These are phyloP conservation scores for Isabelozyma pseudorhagii DNA, from an alignment of 805 yeast species.

Conservation along the genomic window DNA sequence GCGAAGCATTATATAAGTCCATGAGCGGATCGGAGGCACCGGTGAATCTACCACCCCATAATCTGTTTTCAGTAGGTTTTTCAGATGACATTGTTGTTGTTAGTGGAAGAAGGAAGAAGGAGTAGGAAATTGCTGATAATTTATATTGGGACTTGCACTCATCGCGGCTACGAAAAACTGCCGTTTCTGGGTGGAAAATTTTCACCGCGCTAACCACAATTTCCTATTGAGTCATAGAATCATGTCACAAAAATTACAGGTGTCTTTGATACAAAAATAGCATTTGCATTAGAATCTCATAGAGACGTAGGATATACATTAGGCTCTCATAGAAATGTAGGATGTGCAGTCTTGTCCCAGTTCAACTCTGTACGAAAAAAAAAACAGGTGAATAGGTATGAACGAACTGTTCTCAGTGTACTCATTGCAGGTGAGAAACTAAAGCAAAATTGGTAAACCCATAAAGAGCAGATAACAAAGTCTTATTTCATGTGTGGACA, in stretches of 20 bases:
- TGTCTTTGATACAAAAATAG: not conserved
- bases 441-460: too few species aligned
- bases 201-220: not conserved
- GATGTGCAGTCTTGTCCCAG: too few species aligned
- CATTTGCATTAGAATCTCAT: too few species aligned
- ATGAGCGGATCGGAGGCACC: conserved; percentile 96
- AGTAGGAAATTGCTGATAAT: not conserved
- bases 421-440: too few species aligned
- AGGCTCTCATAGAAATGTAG: too few species aligned
- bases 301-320: too few species aligned
- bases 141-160: not conserved
- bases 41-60: conserved; percentile 99
- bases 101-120: not conserved
- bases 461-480: too few species aligned
- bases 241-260: not conserved
- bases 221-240: not conserved
- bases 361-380: too few species aligned
- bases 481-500: too few species aligned
- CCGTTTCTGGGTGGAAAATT: not conserved
- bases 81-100: conserved; percentile 22
- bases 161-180: not conserved
- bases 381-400: too few species aligned
- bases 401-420: too few species aligned
- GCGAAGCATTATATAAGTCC: conserved; percentile 95
- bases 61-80: conserved; percentile 63